Evolutionary conservation across 2,329 filamentous ascomycete species (phyloP), one percentile per base, ranked within the genome.

Genomic region (Colletotrichum brevisporum): DNA sequence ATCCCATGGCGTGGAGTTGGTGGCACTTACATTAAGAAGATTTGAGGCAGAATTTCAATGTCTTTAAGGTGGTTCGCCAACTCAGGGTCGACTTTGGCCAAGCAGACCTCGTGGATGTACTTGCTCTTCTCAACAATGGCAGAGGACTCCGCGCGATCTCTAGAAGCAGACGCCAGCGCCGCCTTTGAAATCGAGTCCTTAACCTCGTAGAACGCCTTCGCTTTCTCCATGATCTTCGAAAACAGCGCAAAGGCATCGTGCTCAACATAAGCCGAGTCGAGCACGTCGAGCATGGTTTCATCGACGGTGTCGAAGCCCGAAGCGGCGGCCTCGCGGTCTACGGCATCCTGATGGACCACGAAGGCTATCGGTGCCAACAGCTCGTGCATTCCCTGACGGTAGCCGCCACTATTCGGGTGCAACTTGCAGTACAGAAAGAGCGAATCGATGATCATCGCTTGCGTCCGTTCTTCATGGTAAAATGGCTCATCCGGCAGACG

Each of bases 321-420:
- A 51, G 80, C 76, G 53, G 74, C 73, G 3, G 79, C 76, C 3
- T 76, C 74, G 4, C 80, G 78, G 61, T 93, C 86, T 58, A 97
- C 84, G 6, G 95, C 92, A 81, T 99, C 96, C 74, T 91, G 86
- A 73, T 95, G 90, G 6, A 98, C 83, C 2, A 94, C 92, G 86
- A 94, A 94, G 6, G 98, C 83, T 45, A 99, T 90, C 0, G 96
- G 95, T 0, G 96, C 96, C 15, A 98, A 85, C 51, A 99, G 84
- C 81, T 99, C 96, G 78, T 99, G 96, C 95, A 99, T 99, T 12
- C 96, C 96, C 82, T 99, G 96, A n/a, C 96, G 90, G 78, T 99
- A 99, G 18, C 90, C 94, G 16, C 94, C 94, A 62, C 94, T 87
- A 73, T 92, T 90, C 2, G 94, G 94, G 76, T 98, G 94, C 61